Conservation (phyloP, 306 rosid species). For the Citrullus amarus region DNA sequence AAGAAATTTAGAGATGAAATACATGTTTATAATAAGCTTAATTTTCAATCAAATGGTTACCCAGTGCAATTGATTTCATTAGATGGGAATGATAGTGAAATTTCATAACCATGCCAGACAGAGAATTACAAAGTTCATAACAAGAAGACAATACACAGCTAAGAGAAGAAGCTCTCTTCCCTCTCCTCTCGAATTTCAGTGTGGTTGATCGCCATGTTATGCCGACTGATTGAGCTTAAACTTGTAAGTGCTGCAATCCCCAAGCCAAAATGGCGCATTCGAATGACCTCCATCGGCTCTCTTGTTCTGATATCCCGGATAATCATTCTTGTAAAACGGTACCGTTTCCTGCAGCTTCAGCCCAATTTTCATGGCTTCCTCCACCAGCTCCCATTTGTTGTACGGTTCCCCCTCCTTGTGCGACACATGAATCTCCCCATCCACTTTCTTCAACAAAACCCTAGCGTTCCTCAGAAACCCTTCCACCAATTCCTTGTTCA, state of each 20-base stretch:
- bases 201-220: background rate
- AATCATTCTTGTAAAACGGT: conserved; percentile 39
- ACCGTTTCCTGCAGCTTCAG: conserved; percentile 25
- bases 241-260: conserved; percentile 50
- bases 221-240: conserved; percentile 30
- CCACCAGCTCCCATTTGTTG: conserved; percentile 50
- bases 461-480: conserved; percentile 52
- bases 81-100: background rate
- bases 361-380: conserved; percentile 51
- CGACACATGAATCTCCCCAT: conserved; percentile 59
- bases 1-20: too few relatives aligned
- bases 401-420: conserved; percentile 76
- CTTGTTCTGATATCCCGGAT: conserved; percentile 68
- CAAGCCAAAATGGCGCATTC: conserved; percentile 18
- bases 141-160: background rate
- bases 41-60: too few relatives aligned
- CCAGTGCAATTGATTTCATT: background rate
- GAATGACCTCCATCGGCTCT: conserved; percentile 48
- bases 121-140: background rate
- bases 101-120: background rate
- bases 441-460: conserved; percentile 34
- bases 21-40: too few relatives aligned
- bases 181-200: background rate
- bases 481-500: conserved; percentile 65
- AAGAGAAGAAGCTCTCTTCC: background rate